Conservation (phyloP, 2,329 filamentous ascomycete species). For the Penicillium sp. region DNA sequence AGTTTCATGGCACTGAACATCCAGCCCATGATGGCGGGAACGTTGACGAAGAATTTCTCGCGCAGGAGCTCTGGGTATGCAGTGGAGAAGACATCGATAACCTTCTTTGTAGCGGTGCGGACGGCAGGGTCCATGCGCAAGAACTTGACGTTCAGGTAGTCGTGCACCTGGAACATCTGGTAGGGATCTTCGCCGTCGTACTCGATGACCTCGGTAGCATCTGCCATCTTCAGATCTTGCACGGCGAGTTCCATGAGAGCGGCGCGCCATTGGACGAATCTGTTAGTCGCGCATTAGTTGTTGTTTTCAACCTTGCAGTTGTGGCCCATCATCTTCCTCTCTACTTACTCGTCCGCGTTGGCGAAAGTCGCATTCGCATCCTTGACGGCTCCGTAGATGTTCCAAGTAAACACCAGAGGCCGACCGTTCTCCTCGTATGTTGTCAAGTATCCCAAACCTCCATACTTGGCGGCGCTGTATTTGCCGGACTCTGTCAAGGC, state of each 20-base stretch:
- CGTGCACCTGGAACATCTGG: conserved; percentile 89
- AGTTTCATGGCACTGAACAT: conserved; percentile 75
- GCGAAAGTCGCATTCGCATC: conserved; percentile 79
- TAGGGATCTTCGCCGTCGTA: conserved; percentile 71
- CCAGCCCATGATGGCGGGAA: conserved; percentile 89
- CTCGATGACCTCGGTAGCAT: conserved; percentile 69
- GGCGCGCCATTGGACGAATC: conserved; percentile 87
- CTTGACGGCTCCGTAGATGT: conserved; percentile 88
- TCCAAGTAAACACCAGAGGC: conserved; percentile 76
- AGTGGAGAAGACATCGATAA: conserved; percentile 76
- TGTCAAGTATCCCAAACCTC: conserved; percentile 77
- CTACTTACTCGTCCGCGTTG: conserved; percentile 71
- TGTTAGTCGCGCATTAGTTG: conserved; percentile 37
- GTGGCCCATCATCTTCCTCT: not conserved
- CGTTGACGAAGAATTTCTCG: conserved; percentile 95
- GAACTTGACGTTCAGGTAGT: conserved; percentile 87
- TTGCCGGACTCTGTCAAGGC: conserved; percentile 62
- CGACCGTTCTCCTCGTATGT: conserved; percentile 61
- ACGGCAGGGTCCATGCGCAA: conserved; percentile 76
- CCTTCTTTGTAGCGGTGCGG: conserved; percentile 75
- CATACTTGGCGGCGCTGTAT: conserved; percentile 71
- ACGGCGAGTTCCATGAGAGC: conserved; percentile 88
- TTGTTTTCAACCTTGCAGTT: not conserved
- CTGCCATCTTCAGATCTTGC: conserved; percentile 68
- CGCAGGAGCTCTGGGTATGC: conserved; percentile 87